These are phyloP conservation scores for Pyrenophora tritici-repentis DNA, from an alignment of 2,329 filamentous ascomycete species.

Conservation along the genomic window DNA sequence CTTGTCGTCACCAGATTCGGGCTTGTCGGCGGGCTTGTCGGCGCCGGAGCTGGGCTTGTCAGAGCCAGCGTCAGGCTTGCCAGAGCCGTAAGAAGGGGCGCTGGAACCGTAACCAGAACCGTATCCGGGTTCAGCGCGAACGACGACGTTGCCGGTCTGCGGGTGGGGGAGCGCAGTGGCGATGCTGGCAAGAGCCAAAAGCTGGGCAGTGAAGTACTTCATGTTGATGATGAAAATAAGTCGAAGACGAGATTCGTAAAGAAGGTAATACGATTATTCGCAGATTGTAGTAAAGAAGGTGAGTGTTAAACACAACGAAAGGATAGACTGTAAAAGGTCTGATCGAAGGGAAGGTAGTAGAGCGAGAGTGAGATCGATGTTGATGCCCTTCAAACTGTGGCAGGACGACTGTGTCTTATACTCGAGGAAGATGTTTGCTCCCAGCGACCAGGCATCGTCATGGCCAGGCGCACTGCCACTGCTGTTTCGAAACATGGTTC, in stretches of 20 bases:
- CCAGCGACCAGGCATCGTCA: neutral
- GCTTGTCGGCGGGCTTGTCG: neutral
- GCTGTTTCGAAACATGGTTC: slow-evolving; percentile 11
- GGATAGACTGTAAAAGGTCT: neutral
- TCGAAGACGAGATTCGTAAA: neutral
- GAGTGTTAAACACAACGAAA: neutral
- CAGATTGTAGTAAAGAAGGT: neutral
- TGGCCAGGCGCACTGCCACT: slow-evolving; percentile 2
- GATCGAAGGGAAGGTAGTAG: neutral
- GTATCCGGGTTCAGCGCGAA: neutral
- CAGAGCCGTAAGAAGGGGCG: slow-evolving; percentile 7
- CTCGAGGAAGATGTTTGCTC: neutral
- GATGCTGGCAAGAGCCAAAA: slow-evolving; percentile 10
- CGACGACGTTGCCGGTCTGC: neutral
- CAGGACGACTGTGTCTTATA: slow-evolving; percentile 8
- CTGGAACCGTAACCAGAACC: neutral
- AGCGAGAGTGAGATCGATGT: slow-evolving; percentile 7
- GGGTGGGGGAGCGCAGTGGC: slow-evolving; percentile 8
- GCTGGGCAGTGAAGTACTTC: slow-evolving; percentile 11
- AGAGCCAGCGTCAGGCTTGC: neutral
- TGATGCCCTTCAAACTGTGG: slow-evolving; percentile 9
- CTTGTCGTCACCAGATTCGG: neutral
- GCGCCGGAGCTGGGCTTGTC: neutral
- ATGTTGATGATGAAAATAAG: slow-evolving; percentile 4
- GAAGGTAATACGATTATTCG: slow-evolving; percentile 1